Conservation (phyloP, 805 yeast genomes). For the Cyberlindnera nakhonratchasimensis region DNA sequence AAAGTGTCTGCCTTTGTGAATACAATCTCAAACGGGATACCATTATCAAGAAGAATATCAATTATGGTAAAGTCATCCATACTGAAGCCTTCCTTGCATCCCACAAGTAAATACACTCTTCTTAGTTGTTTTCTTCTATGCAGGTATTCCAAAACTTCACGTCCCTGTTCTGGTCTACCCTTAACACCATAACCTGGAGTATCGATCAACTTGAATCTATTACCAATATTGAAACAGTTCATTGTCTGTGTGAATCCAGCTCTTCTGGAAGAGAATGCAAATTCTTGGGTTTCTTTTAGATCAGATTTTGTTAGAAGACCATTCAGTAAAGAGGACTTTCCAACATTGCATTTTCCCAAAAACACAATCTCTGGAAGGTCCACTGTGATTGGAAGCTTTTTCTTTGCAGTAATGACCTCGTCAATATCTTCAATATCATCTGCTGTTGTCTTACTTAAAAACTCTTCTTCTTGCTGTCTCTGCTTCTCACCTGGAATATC, state of each 20-base stretch:
- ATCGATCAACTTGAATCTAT: constrained; percentile 65
- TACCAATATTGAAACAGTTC: constrained; percentile 68
- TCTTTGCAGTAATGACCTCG: constrained; percentile 3
- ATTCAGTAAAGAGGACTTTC: constrained; percentile 77
- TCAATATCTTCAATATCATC: constrained; percentile 15
- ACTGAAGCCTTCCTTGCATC: constrained; percentile 56
- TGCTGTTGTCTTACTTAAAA: constrained; percentile 11
- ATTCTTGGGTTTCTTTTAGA: constrained; percentile 27
- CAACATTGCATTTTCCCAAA: constrained; percentile 82
- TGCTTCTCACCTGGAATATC: constrained; percentile 57
- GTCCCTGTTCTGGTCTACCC: constrained; percentile 67
- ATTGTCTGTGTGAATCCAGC: constrained; percentile 61
- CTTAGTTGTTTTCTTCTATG: constrained; percentile 48
- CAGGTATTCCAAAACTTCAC: constrained; percentile 61
- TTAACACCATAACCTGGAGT: constrained; percentile 88
- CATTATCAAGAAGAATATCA: constrained; percentile 46
- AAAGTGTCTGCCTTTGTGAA: constrained; percentile 74
- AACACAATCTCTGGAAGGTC: constrained; percentile 71
- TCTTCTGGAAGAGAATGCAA: constrained; percentile 52
- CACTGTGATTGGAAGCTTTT: constrained; percentile 6
- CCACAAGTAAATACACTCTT: constrained; percentile 59
- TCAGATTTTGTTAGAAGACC: constrained; percentile 44
- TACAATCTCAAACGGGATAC: constrained; percentile 68
- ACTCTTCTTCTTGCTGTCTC: constrained; percentile 20
- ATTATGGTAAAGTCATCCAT: constrained; percentile 54